phyloP scores from a whole-genome alignment of 345 rosid genomes.

The Aethionema arabicum region DNA sequence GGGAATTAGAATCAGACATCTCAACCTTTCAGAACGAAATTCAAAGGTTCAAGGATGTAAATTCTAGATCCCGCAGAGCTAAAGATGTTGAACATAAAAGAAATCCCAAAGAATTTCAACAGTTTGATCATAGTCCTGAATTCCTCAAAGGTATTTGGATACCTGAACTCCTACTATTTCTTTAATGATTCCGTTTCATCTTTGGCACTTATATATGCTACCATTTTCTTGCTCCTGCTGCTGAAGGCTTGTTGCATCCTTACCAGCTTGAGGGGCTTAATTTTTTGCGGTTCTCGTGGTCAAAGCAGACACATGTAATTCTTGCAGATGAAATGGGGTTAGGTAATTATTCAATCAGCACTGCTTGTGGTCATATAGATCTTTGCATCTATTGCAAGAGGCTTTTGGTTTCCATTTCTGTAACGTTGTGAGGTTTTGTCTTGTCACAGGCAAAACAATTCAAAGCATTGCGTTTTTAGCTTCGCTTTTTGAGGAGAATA shows the following conservation, averaged over 20 bases:
- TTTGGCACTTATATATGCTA: slow-evolving; percentile 28
- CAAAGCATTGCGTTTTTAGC: slow-evolving; percentile 99
- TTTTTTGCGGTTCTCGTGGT: slow-evolving; percentile 94
- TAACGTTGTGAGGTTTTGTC: slow-evolving; percentile 25
- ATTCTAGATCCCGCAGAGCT: slow-evolving; percentile 56
- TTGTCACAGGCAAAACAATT: slow-evolving; percentile 84
- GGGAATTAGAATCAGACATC: slow-evolving; percentile 95
- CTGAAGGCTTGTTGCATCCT: slow-evolving; percentile 88
- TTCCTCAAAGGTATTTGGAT: slow-evolving; percentile 83
- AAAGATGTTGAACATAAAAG: slow-evolving; percentile 64
- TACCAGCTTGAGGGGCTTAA: slow-evolving; percentile 98
- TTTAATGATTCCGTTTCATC: slow-evolving; percentile 18
- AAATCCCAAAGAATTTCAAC: slow-evolving; percentile 81
- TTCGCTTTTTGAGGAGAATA: slow-evolving; percentile 70
- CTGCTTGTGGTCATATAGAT: slow-evolving; percentile 11
- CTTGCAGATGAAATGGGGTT: slow-evolving; percentile 99
- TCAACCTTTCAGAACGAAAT: slow-evolving; percentile 89
- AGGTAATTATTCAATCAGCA: slow-evolving; percentile 49
- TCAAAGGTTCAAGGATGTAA: slow-evolving; percentile 69
- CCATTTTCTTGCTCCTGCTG: slow-evolving; percentile 30
- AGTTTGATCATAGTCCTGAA: slow-evolving; percentile 76
- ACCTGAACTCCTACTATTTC: slow-evolving; percentile 19
- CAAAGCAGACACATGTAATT: slow-evolving; percentile 94
- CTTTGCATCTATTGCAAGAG: not conserved
- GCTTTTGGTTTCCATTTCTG: slow-evolving; percentile 11